Percentiles rank a stretch among this genome's conserved stretches.
These are phyloP conservation scores for Phytopythium vexans DNA, from an alignment of 352 stramenopile genomes.

Conservation along the genomic window DNA sequence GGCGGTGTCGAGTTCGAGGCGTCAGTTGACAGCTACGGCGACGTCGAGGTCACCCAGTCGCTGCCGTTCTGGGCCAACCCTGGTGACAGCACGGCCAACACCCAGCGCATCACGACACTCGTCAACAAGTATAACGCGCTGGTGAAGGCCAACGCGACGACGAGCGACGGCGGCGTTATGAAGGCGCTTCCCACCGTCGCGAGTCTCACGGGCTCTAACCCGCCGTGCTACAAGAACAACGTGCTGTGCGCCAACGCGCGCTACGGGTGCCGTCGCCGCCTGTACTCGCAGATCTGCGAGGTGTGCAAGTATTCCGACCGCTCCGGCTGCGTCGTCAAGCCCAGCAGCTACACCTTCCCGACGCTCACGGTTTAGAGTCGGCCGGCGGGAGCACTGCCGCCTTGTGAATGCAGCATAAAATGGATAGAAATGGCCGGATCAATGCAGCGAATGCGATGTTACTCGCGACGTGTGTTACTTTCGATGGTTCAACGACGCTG, in stretches of 20 bases:
- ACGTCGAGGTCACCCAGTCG: conserved; percentile 27
- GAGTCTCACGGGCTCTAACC: conserved; percentile 35
- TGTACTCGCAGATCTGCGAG: conserved; percentile 60
- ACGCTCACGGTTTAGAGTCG: too few species aligned
- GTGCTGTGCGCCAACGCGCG: conserved; percentile 31
- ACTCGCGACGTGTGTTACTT: too few species aligned
- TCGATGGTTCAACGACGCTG: too few species aligned
- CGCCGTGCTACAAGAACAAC: conserved; percentile 63
- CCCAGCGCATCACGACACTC: conserved; percentile 34
- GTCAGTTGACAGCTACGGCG: conserved; percentile 11
- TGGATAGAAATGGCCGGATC: too few species aligned
- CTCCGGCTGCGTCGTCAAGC: conserved; percentile 15
- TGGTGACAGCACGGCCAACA: conserved; percentile 35
- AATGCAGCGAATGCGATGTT: too few species aligned
- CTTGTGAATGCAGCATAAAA: too few species aligned
- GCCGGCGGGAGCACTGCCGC: too few species aligned
- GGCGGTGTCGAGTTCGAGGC: conserved; percentile 53
- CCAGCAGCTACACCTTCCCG: too few species aligned
- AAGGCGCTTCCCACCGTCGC: conserved; percentile 35
- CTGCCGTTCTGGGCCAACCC: conserved; percentile 72
- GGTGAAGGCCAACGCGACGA: conserved; percentile 23
- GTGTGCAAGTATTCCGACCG: conserved; percentile 28
- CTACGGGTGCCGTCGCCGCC: conserved; percentile 48
- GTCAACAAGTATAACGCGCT: conserved; percentile 41
- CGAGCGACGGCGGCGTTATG: conserved; percentile 40